Base-by-base conservation (phyloP, 371 early-diverging fungal genomes). In the Quaeritorhiza haematococci region DNA sequence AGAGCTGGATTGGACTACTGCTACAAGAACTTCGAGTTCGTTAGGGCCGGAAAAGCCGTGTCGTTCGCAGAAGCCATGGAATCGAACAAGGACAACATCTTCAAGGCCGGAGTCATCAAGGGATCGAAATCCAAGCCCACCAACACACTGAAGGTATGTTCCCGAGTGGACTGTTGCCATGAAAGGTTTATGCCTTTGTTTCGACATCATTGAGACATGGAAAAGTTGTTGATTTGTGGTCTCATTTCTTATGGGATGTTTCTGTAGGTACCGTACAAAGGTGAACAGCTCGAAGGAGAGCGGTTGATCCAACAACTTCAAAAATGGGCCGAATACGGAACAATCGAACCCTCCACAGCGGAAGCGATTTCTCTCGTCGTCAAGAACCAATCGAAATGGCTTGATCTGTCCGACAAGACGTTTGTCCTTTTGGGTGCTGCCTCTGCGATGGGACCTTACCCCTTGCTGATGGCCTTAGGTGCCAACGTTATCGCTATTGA, bases 401-500 rank as follows among this genome's bases (percentile, higher is more conserved):
- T 53, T 5, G 54, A 53, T 27, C 29, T 53, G n/a, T 52, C 53
- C n/a, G 19, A 32, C 55, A 45, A 8, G 17, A 30, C 27, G 6
- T 55, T 55, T 28, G 49, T 55, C 6, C 35, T 55, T 10, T 29
- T 55, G 10, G 56, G 56, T 4, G 56, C 56, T 15, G 56, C 46
- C 27, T 33, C 56, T 21, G 56, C 56, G 17, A 55, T 55, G 56
- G 56, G 56, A 17, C 28, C n/a, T 34, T 44, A 38, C 21, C 5
- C 7, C 5, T 24, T 38, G 29, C 49, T 55, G 24, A 26, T 55
- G 56, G 33, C 4, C 19, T 44, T 55, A 6, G 56, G 56, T 4
- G 56, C 50, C 23, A 52, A 38, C 49, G 56, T 55, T 6, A 44
- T 55, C 23, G 56, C 56, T 6, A 38, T 55, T 33, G 56, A 55